A percentile compares a stretch with the other conserved stretches of the same genome.
These are phyloP conservation scores for Phytophthora cryptogea DNA, from an alignment of 352 stramenopile genomes.

Conservation along the genomic window DNA sequence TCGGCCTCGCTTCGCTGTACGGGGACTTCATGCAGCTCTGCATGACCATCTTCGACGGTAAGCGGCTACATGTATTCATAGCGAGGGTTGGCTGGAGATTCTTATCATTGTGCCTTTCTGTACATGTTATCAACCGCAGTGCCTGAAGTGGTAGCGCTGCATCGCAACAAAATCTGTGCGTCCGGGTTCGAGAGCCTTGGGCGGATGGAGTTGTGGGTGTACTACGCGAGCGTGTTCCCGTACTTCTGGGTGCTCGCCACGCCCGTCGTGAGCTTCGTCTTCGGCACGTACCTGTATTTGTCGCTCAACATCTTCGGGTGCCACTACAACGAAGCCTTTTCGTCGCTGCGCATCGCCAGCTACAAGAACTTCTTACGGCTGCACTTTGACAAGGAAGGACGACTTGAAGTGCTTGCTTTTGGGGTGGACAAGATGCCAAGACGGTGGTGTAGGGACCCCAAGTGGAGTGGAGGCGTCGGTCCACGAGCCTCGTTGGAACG, in stretches of 20 bases:
- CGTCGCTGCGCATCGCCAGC: conserved; percentile 82
- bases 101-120: too few relatives aligned
- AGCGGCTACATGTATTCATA: conserved; percentile 1
- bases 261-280: conserved; percentile 77
- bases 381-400: conserved; percentile 72
- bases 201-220: conserved; percentile 78
- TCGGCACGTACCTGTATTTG: conserved; percentile 86
- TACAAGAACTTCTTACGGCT: conserved; percentile 92
- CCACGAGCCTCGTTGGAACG: conserved; percentile 51
- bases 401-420: conserved; percentile 83
- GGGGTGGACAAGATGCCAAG: conserved; percentile 91
- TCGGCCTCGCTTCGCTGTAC: conserved; percentile 65
- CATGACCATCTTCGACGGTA: conserved; percentile 88
- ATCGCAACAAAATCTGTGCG: conserved; percentile 84
- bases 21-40: conserved; percentile 71
- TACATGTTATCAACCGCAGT: conserved; percentile 52
- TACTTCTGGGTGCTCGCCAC: conserved; percentile 90
- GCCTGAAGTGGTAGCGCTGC: conserved; percentile 79
- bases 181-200: conserved; percentile 59
- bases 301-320: conserved; percentile 83
- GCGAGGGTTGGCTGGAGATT: too few relatives aligned
- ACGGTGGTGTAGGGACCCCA: conserved; percentile 80
- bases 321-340: conserved; percentile 92
- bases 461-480: conserved; percentile 72
- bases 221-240: conserved; percentile 85